Evolutionary conservation across 441 rosid genomes (phyloP).

Genomic region (Populus hybrid): DNA sequence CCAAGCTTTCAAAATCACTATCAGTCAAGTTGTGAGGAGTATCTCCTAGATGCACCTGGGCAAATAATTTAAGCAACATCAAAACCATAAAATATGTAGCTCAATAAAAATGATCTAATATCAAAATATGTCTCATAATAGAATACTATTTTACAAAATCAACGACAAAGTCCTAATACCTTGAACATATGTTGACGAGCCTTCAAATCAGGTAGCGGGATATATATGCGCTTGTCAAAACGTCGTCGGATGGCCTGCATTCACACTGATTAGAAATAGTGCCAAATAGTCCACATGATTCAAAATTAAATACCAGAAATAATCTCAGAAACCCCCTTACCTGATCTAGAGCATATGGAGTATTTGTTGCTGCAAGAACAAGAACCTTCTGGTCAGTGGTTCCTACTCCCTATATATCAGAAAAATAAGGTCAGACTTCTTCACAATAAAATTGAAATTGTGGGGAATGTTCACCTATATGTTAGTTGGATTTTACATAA

Average conservation of each 20-base stretch:
- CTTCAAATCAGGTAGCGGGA: conserved; percentile 95
- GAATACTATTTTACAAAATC: not conserved
- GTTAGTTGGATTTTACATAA: not conserved
- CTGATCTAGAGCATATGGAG: conserved; percentile 98
- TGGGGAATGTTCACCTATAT: not conserved
- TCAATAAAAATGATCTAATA: not conserved
- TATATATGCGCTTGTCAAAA: conserved; percentile 97
- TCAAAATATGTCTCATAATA: conserved; percentile 5
- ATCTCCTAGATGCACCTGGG: conserved; percentile 96
- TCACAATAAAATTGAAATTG: not conserved
- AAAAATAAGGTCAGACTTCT: conserved; percentile 9
- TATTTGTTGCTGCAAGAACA: conserved; percentile 97
- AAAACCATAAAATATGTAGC: not conserved
- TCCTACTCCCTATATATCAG: conserved; percentile 78
- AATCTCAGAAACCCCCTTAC: conserved; percentile 27
- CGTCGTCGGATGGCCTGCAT: conserved; percentile 94
- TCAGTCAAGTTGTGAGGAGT: conserved; percentile 94
- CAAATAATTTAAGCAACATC: conserved; percentile 15
- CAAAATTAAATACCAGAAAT: conserved; percentile 17
- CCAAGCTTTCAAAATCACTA: conserved; percentile 89
- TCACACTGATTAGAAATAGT: conserved; percentile 35
- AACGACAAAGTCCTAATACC: conserved; percentile 39
- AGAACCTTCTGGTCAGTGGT: conserved; percentile 94
- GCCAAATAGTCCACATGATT: conserved; percentile 11
- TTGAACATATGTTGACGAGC: conserved; percentile 98